Evolutionary conservation across 1,139 yeast species (phyloP), one percentile per base, ranked within the genome.

Genomic region (Nadsonia starkeyi-henricii): DNA sequence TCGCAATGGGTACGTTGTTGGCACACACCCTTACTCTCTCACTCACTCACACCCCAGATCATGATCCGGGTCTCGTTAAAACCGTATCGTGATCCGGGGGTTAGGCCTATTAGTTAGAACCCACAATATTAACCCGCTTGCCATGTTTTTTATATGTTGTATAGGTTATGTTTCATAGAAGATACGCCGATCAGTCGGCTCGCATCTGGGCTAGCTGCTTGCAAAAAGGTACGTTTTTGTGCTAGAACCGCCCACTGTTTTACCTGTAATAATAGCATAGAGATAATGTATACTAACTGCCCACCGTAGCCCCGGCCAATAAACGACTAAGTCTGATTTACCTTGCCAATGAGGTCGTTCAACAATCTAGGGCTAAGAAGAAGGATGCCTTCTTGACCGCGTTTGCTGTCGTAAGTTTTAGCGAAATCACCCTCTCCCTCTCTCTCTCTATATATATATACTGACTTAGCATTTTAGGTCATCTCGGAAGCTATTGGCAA

Each of bases 281-380:
- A n/a, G n/a, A n/a, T n/a, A n/a, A n/a, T n/a, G n/a, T n/a, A 21
- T 42, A 20, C 52, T 53, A 18, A 36, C 48, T 3, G 20, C 18
- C 21, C 15, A 20, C 15, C 23, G 49, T 59, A 43, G 65, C 71
- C 15, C 65, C 73, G n/a, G 58, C 68, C 18, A 58, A 66, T 47
- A 74, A 78, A 58, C 73, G 73, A 54, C 70, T 86, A 48, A 72
- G 81, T 1, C 63, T 83, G 49, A 70, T 86, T 36, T 85, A 86
- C 58, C 70, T 86, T 20, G 83, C 85, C 49, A 86, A 86, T 61
- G 96, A 86, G 57, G 82, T 86, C 23, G 83, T 85, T 0, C 96
- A 86, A 63, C 85, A 84, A 59, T 79, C 91, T 2, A 72, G 81
- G 50, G 81, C 83, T 44, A 78, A 79, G 58, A 71, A 75, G 54